Evolutionary conservation across 2,329 filamentous ascomycete genomes (phyloP).

Genomic region (Thermothelomyces thermophilus): DNA sequence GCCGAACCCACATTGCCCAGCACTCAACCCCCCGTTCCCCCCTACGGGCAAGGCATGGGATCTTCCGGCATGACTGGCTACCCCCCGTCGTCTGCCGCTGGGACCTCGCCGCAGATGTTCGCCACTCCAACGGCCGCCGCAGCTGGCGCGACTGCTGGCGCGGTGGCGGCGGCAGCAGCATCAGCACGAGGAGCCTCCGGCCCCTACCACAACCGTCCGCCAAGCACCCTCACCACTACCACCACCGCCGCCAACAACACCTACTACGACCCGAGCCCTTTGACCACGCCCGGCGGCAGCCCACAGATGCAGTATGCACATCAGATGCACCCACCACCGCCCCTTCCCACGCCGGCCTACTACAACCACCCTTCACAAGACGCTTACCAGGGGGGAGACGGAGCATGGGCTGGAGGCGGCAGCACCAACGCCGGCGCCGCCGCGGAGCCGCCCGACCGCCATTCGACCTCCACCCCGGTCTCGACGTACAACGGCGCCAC

Average conservation of each 20-base stretch:
- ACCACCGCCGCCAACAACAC: background rate
- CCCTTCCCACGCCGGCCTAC: background rate
- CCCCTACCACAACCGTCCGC: background rate
- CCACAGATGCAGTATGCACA: slow-evolving; percentile 3
- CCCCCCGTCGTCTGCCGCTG: background rate
- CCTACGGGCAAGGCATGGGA: background rate
- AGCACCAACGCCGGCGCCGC: background rate
- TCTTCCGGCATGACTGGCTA: slow-evolving; percentile 1
- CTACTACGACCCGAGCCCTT: background rate
- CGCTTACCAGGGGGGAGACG: background rate
- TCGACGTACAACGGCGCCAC: slow-evolving; percentile 9
- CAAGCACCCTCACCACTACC: background rate
- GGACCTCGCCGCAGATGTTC: slow-evolving; percentile 2
- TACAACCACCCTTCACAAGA: slow-evolving; percentile 1
- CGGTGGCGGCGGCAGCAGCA: background rate
- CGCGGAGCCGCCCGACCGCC: slow-evolving; percentile 1
- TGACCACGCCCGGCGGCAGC: slow-evolving; percentile 1
- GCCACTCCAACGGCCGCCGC: background rate
- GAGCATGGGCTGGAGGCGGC: background rate
- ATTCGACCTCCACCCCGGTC: slow-evolving; percentile 8
- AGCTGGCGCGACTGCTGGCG: background rate
- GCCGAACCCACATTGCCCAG: background rate
- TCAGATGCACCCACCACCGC: slow-evolving; percentile 1
- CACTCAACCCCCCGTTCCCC: background rate
- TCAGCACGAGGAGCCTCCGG: background rate